Evolutionary conservation across 73 alveolate genomes (phyloP).

Genomic region (Diophrys appendiculata): DNA sequence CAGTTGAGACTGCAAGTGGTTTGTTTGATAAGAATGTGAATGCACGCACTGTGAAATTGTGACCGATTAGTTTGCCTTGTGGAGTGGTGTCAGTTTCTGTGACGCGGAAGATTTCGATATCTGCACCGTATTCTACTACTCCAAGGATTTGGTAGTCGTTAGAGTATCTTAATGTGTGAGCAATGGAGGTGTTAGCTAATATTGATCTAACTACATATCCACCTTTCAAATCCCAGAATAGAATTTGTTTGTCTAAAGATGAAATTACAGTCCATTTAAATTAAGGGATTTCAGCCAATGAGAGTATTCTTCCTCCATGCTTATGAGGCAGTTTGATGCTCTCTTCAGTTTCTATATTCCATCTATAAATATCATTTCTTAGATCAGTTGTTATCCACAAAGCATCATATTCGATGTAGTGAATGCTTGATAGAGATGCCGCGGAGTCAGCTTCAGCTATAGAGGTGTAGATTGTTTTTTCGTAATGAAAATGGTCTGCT

Average conservation of each 20-base stretch:
- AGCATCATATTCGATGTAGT: not conserved
- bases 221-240: constrained; percentile 3
- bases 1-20: constrained; percentile 8
- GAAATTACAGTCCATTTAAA: constrained; percentile 8
- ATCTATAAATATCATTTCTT: not conserved
- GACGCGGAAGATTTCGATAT: not conserved
- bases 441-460: no score
- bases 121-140: not conserved
- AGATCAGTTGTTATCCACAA: constrained; percentile 13
- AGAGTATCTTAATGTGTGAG: constrained; percentile 4
- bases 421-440: not conserved
- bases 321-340: not conserved
- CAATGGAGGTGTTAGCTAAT: not conserved
- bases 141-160: constrained; percentile 6
- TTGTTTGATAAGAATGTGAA: not conserved
- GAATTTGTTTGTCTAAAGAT: constrained; percentile 4
- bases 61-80: constrained; percentile 9
- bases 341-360: not conserved
- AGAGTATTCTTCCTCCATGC: constrained; percentile 1
- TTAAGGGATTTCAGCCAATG: constrained; percentile 7
- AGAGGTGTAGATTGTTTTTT: not conserved
- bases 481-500: not conserved
- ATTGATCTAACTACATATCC: constrained; percentile 4
- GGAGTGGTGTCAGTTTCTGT: not conserved
- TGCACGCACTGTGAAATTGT: not conserved